Evolutionary conservation across 495 filamentous ascomycete species (phyloP).

Genomic region (Neurospora cerealis): DNA sequence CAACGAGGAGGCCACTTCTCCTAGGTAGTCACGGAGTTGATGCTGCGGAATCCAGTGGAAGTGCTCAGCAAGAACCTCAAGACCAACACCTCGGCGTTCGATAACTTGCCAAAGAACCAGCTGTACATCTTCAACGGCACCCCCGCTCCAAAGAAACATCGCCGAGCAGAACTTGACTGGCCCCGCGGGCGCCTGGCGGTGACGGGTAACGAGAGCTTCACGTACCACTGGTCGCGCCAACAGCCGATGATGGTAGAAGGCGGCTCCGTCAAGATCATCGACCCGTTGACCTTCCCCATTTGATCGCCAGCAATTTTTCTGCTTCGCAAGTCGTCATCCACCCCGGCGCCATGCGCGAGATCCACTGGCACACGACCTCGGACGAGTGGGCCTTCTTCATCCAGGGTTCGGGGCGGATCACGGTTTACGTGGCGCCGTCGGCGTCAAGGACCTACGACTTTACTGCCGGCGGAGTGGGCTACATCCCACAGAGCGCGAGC

Average conservation of each 20-base stretch:
- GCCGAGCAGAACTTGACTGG: constrained; percentile 52
- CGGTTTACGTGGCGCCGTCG: constrained; percentile 49
- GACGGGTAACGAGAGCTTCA: constrained; percentile 43
- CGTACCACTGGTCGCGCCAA: constrained; percentile 59
- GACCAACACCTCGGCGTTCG: constrained; percentile 42
- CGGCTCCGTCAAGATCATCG: constrained; percentile 58
- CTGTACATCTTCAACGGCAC: constrained; percentile 65
- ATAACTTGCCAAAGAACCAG: constrained; percentile 47
- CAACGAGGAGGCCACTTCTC: constrained; percentile 59
- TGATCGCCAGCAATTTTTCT: constrained; percentile 47
- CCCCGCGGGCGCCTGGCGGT: constrained; percentile 46
- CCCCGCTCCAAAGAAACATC: constrained; percentile 47
- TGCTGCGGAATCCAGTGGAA: constrained; percentile 49
- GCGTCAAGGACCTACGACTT: constrained; percentile 60
- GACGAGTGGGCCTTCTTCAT: constrained; percentile 78
- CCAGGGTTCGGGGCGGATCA: constrained; percentile 54
- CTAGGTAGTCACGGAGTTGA: constrained; percentile 55
- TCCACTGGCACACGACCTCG: constrained; percentile 68
- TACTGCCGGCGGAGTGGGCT: constrained; percentile 60
- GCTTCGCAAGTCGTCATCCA: constrained; percentile 55
- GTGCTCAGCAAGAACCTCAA: constrained; percentile 57
- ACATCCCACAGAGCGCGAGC: constrained; percentile 52
- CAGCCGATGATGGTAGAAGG: constrained; percentile 47
- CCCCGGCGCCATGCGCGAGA: constrained; percentile 65
- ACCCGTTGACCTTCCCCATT: constrained; percentile 54